Base-by-base conservation (phyloP, 306 rosid species). In the Trifolium subterraneum region DNA sequence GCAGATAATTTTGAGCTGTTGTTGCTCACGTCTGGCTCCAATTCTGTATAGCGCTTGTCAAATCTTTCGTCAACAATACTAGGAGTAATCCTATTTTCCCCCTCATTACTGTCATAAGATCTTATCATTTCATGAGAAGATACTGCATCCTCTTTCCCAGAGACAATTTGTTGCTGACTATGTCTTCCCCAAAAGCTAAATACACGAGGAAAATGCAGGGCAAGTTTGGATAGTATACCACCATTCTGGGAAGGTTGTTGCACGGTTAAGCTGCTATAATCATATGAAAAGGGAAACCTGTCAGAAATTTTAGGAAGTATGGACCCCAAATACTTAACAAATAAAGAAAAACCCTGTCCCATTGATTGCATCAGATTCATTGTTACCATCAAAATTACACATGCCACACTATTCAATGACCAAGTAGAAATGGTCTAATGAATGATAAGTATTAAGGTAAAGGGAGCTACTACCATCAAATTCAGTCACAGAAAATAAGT, bases 151-250 rank as follows among this genome's bases (percentile, higher is more conserved):
- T 54, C 84, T 78, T 81, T 83, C 66, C 31, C 58, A 60, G 67
- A 38, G 64, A 71, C 87, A 73, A 56, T 77, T 77, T 75, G 69
- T 50, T 74, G 84, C 27, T 45, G 77, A 76, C 78, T 67, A 29
- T 58, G 75, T 71, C 79, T 83, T 76, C 86, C 82, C 84, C 88
- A 81, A 80, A 91, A 87, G 79, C 75, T 80, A 71, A 87, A 86
- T 70, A 94, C 54, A 76, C 79, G 85, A 66, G 98, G 97, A 63
- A 94, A 87, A 80, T 72, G 93, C 84, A 56, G 83, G 50, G 93
- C 96, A 73, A 94, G 85, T 83, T 83, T 85, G 71, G 88, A 90
- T 20, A 90, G 78, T 74, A 94, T 77, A 87, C 93, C 80, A 45
- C 84, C 85, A 73, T 67, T 87, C 76, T 80, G 77, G 71, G 90